A percentile compares a stretch with the other conserved stretches of the same genome.
Evolutionary conservation across 2,329 filamentous ascomycete species (phyloP).

Genomic region (Tricladium varicosporioides): DNA sequence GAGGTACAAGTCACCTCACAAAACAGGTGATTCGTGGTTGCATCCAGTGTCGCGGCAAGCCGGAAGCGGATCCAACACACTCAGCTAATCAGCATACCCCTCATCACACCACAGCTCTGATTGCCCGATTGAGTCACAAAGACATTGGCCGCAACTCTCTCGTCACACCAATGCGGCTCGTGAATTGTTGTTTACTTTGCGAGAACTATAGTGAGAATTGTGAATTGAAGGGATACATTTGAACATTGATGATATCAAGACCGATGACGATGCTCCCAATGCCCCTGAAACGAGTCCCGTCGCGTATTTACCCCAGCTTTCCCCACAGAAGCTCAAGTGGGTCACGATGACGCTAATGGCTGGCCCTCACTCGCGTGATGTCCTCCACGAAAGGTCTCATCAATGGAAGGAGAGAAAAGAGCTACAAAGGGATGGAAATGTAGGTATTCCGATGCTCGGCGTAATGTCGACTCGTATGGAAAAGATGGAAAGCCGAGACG

Average conservation of each 20-base stretch:
- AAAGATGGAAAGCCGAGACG: neutral
- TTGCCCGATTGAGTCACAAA: neutral
- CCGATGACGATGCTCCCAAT: neutral
- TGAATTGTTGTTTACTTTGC: too few species aligned
- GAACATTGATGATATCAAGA: neutral
- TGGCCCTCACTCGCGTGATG: neutral
- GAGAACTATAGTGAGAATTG: too few species aligned
- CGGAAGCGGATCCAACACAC: neutral
- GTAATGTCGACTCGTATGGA: neutral
- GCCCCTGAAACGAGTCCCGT: neutral
- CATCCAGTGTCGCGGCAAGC: neutral
- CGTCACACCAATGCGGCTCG: too few species aligned
- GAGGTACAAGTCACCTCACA: neutral
- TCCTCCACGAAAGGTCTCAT: neutral
- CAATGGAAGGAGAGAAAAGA: neutral
- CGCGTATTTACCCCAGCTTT: neutral
- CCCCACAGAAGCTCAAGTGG: neutral
- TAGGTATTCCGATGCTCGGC: neutral
- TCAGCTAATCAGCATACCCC: conserved; percentile 41
- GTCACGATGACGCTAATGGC: neutral
- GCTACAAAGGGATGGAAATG: neutral
- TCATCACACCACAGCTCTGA: neutral
- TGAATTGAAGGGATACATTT: too few species aligned
- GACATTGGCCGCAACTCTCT: neutral
- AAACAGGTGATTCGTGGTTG: neutral